phyloP scores from a whole-genome alignment of 2,329 filamentous ascomycete species.

The Nannizzia gypsea region DNA sequence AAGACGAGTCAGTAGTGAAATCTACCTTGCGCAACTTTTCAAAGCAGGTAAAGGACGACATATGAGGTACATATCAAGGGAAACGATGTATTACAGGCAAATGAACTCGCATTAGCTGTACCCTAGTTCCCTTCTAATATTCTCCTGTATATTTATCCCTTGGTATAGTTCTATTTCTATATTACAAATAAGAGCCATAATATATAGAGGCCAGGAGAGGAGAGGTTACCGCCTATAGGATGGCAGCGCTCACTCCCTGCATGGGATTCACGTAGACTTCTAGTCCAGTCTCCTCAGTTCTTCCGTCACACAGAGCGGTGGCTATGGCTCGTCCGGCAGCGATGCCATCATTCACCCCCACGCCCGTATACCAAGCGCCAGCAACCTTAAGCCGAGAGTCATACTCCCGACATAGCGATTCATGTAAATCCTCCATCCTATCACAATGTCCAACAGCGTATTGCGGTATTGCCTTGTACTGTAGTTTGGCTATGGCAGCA shows the following conservation, averaged over 20 bases:
- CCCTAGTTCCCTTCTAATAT: background rate
- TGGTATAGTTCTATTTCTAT: background rate
- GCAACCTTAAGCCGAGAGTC: conserved; percentile 53
- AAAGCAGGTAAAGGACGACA: background rate
- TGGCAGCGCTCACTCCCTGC: background rate
- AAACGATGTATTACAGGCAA: background rate
- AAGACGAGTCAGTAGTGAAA: background rate
- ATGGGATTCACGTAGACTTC: conserved; percentile 16
- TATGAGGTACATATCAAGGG: background rate
- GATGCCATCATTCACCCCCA: conserved; percentile 43
- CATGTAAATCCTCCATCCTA: conserved; percentile 47
- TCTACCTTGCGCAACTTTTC: background rate
- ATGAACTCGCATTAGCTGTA: background rate
- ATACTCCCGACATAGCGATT: conserved; percentile 46
- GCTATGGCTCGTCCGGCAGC: background rate
- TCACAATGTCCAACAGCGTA: conserved; percentile 66
- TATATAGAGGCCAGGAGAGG: no score
- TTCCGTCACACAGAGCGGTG: background rate
- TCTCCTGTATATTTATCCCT: background rate
- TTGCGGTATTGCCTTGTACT: conserved; percentile 75
- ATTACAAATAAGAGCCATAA: background rate
- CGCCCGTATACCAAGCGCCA: conserved; percentile 41
- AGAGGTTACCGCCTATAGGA: no score
- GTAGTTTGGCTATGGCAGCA: conserved; percentile 49
- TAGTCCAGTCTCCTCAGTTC: conserved; percentile 25